Evolutionary conservation across 2,329 filamentous ascomycete species (phyloP), one percentile per base, ranked within the genome.

Genomic region (Aschersonia sp.): DNA sequence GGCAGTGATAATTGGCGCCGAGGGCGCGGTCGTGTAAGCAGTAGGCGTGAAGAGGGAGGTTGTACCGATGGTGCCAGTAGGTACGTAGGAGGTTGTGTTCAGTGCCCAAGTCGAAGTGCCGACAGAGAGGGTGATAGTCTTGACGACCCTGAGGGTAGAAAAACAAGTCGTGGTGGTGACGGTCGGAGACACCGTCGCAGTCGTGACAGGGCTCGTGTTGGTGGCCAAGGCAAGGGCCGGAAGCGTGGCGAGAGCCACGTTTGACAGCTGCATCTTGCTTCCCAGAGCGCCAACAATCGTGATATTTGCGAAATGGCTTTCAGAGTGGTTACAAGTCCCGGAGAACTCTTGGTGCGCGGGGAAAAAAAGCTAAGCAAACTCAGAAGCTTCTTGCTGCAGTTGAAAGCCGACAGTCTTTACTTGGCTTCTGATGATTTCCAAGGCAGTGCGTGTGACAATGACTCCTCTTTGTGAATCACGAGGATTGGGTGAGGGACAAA

Each of bases 181-280:
- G 42, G 68, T 67, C 30, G 35, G 51, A 22, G 47, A 52, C 32
- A 44, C 10, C 4, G 12, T 6, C n/a, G 31, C 40, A 30, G 30
- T 7, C 32, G 41, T 11, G 35, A 41, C 30, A 29, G 52, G 30
- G 46, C 54, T 37, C 3, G 35, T 12, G 8, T 37, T 49, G 10
- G 59, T 58, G 39, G 74, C 74, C 46, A 74, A 55, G 50, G 73
- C 76, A 57, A 77, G 59, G 47, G 75, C 65, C 55, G 76, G 75
- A 58, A 80, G 67, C 52, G 72, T 59, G 51, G 70, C 69, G 50
- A 73, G 59, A 56, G 72, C 49, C 50, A 78, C 55, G 32, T 68
- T 62, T 43, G 60, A 59, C 54, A 66, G 55, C 44, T 66, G 49
- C 51, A 54, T 52, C 11, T 41, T 47, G 46, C 46, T 30, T 39